A percentile compares a stretch with the other conserved stretches of the same genome.
Evolutionary conservation across 2,329 filamentous ascomycete genomes (phyloP).

Genomic region (Plectosphaerella sp.): DNA sequence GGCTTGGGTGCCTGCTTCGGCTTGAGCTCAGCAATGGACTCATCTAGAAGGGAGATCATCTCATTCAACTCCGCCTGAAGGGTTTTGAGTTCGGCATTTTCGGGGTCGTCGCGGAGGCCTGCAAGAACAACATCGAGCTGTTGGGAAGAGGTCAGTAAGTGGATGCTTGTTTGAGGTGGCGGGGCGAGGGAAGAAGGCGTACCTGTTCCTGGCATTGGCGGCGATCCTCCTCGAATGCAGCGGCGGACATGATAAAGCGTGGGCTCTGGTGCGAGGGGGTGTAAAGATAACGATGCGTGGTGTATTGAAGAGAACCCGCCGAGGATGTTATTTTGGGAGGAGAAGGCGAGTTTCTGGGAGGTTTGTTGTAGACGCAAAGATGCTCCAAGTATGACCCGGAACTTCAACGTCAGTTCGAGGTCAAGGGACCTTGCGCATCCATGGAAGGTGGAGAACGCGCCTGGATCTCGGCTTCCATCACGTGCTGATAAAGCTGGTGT

Average conservation of each 20-base stretch:
- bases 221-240: constrained; percentile 46
- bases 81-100: constrained; percentile 71
- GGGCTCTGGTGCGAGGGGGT: background rate
- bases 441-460: too few relatives aligned
- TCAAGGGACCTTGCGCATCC: too few relatives aligned
- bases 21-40: constrained; percentile 76
- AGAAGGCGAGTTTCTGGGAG: background rate
- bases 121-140: constrained; percentile 75
- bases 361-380: too few relatives aligned
- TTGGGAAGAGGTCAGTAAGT: constrained; percentile 10
- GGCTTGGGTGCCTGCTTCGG: constrained; percentile 42
- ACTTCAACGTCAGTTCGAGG: too few relatives aligned
- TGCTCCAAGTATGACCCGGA: too few relatives aligned
- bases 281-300: background rate
- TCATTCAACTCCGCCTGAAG: constrained; percentile 78
- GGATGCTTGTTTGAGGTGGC: background rate
- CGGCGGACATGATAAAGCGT: constrained; percentile 17
- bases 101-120: constrained; percentile 75
- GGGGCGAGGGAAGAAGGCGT: constrained; percentile 9
- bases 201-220: constrained; percentile 55
- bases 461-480: too few relatives aligned
- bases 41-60: constrained; percentile 74
- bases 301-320: too few relatives aligned
- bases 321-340: background rate
- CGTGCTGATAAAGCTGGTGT: too few relatives aligned